These are phyloP conservation scores for Acidomyces sp. DNA, from an alignment of 495 filamentous ascomycete genomes.

Conservation along the genomic window DNA sequence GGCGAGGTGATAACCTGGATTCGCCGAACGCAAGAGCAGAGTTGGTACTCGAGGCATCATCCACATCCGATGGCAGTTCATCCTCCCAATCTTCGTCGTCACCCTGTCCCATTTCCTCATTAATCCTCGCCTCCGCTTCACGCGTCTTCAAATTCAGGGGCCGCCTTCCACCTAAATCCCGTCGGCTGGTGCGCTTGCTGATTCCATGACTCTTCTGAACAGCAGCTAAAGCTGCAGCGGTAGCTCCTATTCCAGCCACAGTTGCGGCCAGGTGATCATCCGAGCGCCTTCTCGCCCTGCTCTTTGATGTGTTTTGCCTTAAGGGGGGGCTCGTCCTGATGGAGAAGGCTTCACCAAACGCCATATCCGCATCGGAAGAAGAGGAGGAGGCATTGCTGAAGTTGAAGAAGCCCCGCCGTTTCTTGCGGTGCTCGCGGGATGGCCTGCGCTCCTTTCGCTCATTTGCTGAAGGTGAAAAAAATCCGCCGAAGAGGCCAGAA, in stretches of 20 bases:
- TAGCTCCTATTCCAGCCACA: conserved; percentile 42
- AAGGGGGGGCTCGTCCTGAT: conserved; percentile 10
- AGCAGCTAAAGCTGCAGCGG: conserved; percentile 43
- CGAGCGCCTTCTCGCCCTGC: conserved; percentile 23
- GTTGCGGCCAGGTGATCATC: conserved; percentile 41
- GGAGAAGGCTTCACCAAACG: conserved; percentile 31
- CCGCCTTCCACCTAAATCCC: conserved; percentile 9
- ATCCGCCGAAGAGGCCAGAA: conserved; percentile 26
- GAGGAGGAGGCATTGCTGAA: conserved; percentile 49
- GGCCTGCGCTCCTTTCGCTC: conserved; percentile 23
- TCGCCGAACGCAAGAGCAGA: conserved; percentile 45
- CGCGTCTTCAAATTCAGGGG: conserved; percentile 1
- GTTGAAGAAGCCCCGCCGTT: conserved; percentile 45
- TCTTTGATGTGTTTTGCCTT: conserved; percentile 25
- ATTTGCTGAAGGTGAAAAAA: conserved; percentile 41
- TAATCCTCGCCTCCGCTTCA: not conserved
- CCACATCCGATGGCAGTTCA: conserved; percentile 27
- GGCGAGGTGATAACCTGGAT: conserved; percentile 17
- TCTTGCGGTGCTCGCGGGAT: conserved; percentile 21
- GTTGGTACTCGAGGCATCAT: conserved; percentile 31
- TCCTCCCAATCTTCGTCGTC: conserved; percentile 49
- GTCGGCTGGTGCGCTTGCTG: conserved; percentile 22
- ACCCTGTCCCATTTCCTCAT: no score
- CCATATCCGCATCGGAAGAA: conserved; percentile 43
- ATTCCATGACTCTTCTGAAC: conserved; percentile 27